Base-by-base conservation (phyloP, 495 filamentous ascomycete species). In the Aspergillus diversus region DNA sequence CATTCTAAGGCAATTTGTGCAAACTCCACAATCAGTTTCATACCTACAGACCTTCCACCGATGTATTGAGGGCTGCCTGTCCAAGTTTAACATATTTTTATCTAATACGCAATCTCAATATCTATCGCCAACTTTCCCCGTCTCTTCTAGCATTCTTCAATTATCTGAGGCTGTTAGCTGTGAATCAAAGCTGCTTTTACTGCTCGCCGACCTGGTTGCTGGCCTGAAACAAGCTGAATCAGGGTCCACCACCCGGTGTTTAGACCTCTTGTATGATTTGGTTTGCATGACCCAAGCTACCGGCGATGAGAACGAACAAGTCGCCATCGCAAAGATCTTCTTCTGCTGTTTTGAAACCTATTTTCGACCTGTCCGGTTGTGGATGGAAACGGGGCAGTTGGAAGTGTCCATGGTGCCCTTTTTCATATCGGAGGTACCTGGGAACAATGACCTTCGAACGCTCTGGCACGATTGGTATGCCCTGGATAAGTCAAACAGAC, bases 321-420 rank as follows among this genome's bases (percentile, higher is more conserved):
- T 73, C 33, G 84, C 81, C 48, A 80, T 93, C 15, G 84, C 84
- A 9, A 75, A 75, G 5, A 76, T 97, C 11, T 96, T 97, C 74
- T 89, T 95, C 53, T 81, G 87, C 32, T 96, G 92, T 70, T 91
- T 97, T 39, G 85, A 89, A 61, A 87, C 90, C 4, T 97, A 97
- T 71, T 81, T 94, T 33, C 86, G 84, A 12, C 91, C 92, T 0
- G 86, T 97, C 33, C 82, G 87, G 33, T 73, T 78, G 4, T 99
- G 95, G 95, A 95, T 96, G 89, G 88, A 92, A 66, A 82, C 83
- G 46, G 94, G 94, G 2, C 84, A 87, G 57, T 74, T 96, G 12
- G 78, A 83, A 15, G 76, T 82, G n/a, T 65, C 80, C 3, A 76
- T 77, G 1, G 86, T 92, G 64, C 79, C 83, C 0, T 93, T 96